Evolutionary conservation across 2,329 filamentous ascomycete genomes (phyloP).

Genomic region (Aspergillus versicolor): DNA sequence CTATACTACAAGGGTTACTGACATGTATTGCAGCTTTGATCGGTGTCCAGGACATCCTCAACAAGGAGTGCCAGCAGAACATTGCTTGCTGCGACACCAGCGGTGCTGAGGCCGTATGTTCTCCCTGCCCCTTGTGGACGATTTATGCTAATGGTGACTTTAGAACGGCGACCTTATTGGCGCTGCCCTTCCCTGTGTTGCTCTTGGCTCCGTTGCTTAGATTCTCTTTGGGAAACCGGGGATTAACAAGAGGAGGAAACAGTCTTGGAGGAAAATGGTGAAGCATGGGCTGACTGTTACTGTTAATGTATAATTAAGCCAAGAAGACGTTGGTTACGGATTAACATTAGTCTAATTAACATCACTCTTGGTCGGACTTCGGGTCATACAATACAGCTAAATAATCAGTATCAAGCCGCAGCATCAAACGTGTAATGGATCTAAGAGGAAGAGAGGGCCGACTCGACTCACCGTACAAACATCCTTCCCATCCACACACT

Average conservation of each 20-base stretch:
- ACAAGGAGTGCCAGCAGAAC: conserved; percentile 40
- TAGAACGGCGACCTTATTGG: conserved; percentile 33
- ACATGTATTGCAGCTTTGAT: conserved; percentile 15
- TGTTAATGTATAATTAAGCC: neutral
- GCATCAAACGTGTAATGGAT: too few relatives aligned
- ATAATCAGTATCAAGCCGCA: neutral
- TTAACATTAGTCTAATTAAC: neutral
- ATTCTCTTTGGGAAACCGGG: neutral
- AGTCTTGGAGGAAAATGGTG: neutral
- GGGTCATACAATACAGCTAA: conserved; percentile 26
- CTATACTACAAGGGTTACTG: neutral
- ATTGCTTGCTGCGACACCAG: conserved; percentile 37
- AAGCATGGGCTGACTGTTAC: too few relatives aligned
- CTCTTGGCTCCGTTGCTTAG: conserved; percentile 37
- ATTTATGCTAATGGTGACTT: neutral
- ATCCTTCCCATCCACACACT: conserved; percentile 63
- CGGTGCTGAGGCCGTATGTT: conserved; percentile 27
- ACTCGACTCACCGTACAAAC: conserved; percentile 48
- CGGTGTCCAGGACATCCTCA: conserved; percentile 30
- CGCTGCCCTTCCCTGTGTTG: conserved; percentile 35
- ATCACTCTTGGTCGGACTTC: conserved; percentile 19
- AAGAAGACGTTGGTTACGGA: neutral
- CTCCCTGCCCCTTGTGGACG: neutral
- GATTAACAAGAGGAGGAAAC: neutral
- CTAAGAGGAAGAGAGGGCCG: neutral